These are phyloP conservation scores for Cercospora sp. DNA, from an alignment of 2,329 filamentous ascomycete species.

Conservation along the genomic window DNA sequence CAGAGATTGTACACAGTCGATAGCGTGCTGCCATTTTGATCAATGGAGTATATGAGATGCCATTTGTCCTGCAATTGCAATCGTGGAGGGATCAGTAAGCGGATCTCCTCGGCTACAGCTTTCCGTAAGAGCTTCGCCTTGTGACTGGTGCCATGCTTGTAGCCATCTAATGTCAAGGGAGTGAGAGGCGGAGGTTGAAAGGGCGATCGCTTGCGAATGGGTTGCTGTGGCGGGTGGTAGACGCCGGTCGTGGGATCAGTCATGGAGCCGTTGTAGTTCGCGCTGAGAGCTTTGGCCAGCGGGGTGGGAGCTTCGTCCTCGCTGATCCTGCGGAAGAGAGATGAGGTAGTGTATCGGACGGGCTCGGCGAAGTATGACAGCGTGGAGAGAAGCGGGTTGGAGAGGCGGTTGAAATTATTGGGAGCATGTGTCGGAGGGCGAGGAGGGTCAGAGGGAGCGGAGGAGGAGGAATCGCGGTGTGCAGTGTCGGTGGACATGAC, in stretches of 20 bases:
- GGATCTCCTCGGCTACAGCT: conserved; percentile 86
- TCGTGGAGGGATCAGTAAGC: conserved; percentile 81
- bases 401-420: conserved; percentile 4
- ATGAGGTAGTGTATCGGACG: conserved; percentile 50
- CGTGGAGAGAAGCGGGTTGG: conserved; percentile 30
- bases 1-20: conserved; percentile 82
- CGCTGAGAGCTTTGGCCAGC: conserved; percentile 39
- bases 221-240: conserved; percentile 53
- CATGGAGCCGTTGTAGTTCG: conserved; percentile 44
- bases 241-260: conserved; percentile 47
- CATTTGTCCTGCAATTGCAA: conserved; percentile 86
- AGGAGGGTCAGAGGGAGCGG: conserved; percentile 5
- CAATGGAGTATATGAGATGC: conserved; percentile 83
- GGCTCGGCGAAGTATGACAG: conserved; percentile 52
- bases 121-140: conserved; percentile 67
- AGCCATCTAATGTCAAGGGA: conserved; percentile 70
- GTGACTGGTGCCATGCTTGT: conserved; percentile 58
- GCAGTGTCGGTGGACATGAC: conserved; percentile 5
- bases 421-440: conserved; percentile 13
- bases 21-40: conserved; percentile 86
- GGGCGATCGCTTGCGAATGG: conserved; percentile 67
- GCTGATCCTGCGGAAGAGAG: conserved; percentile 50
- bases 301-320: conserved; percentile 45
- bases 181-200: conserved; percentile 88
- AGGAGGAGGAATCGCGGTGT: conserved; percentile 7